Evolutionary conservation across 2,329 filamentous ascomycete species (phyloP), one percentile per base, ranked within the genome.

Genomic region (Blastomyces gilchristii): DNA sequence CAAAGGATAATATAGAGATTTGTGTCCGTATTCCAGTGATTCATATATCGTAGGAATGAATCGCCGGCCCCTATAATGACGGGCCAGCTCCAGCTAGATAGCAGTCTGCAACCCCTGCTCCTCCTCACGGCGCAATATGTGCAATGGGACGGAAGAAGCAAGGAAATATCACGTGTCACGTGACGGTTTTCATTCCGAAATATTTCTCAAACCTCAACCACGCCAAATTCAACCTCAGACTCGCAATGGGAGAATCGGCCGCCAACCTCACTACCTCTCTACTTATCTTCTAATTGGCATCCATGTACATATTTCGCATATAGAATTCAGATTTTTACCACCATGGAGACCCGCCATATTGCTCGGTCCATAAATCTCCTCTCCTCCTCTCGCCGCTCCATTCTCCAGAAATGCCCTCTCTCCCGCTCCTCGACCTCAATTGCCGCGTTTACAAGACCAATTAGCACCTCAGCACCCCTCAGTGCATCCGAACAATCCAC

Each of bases 261-360:
- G 37, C 37, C 34, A 49, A 22, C 25, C 57, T 45, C 25, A 25
- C 7, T 22, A 2, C 37, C 7, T 41, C 25, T 12, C 22, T 22
- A 31, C 8, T 31, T 58, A 6, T 16, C 14, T 16, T 22, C 34
- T 16, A 31, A 28, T 28, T 25, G 34, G 14, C 41, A 22, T 45
- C 6, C 22, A 28, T 18, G 16, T 57, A 22, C 18, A 31, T 39
- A 47, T 25, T 28, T 54, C 31, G 11, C 16, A 25, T n/a, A 37
- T n/a, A 16, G 3, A 7, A 28, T 22, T 2, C 22, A 22, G 31
- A 45, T 3, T 18, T 43, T 57, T 11, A 41, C 22, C 56, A 41
- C 11, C 28, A 67, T 67, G 65, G 64, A 67, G 54, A 39, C 60
- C 47, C 64, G 65, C 58, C 61, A 63, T n/a, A 50, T 65, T 25